phyloP scores from a whole-genome alignment of 148 eudicot species.

The Camellia sinensis region DNA sequence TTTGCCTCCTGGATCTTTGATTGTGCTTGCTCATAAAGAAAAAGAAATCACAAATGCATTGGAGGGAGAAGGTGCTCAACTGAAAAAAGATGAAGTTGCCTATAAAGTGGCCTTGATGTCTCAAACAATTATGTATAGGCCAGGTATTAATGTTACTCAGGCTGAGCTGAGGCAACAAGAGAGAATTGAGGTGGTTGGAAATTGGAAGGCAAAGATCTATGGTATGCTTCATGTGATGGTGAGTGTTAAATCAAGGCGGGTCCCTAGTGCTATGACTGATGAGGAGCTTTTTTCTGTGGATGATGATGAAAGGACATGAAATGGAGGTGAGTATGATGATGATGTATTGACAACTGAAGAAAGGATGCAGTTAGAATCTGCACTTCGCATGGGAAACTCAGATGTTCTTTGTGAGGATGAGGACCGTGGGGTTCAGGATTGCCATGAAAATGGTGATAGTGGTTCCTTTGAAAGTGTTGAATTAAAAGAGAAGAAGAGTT shows the following conservation, averaged over 20 bases:
- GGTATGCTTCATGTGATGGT: conserved; percentile 91
- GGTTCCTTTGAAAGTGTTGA: conserved; percentile 47
- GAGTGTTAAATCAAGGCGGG: conserved; percentile 85
- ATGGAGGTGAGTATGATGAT: conserved; percentile 65
- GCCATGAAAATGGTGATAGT: conserved; percentile 39
- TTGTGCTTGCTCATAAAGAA: conserved; percentile 79
- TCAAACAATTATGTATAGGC: conserved; percentile 87
- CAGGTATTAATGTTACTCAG: conserved; percentile 89
- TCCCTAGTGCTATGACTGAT: conserved; percentile 89
- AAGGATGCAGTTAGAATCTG: conserved; percentile 71
- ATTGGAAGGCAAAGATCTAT: conserved; percentile 88
- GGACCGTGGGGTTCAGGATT: conserved; percentile 41
- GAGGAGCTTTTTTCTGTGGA: conserved; percentile 82
- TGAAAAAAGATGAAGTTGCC: conserved; percentile 76
- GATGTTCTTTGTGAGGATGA: conserved; percentile 58
- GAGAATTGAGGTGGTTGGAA: conserved; percentile 74
- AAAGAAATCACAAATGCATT: conserved; percentile 80
- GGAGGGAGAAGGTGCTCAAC: conserved; percentile 86
- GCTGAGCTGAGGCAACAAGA: conserved; percentile 92
- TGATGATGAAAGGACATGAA: conserved; percentile 51
- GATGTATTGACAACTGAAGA: conserved; percentile 80
- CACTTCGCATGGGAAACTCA: conserved; percentile 60
- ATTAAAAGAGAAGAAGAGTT: conserved; percentile 57
- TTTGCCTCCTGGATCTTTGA: conserved; percentile 70
- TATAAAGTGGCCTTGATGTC: conserved; percentile 82